Base-by-base conservation (phyloP, 140 eudicot species). In the Eryngium alpinum region DNA sequence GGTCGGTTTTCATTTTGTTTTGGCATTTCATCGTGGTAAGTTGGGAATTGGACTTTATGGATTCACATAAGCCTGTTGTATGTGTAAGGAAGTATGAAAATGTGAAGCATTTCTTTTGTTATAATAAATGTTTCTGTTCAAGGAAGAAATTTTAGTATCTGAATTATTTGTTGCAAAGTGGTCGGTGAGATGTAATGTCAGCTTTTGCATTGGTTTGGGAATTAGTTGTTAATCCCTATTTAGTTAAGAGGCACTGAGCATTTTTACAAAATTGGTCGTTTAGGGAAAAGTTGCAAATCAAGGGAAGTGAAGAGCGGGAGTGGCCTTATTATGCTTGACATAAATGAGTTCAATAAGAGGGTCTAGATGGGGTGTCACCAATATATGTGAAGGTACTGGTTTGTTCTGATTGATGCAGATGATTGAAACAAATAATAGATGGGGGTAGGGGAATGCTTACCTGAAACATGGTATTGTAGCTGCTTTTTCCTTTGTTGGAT, bases 301-400 rank as follows among this genome's bases (percentile, higher is more conserved):
- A 29, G 46, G 49, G n/a, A 69, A 69, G 75, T 38, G 75, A 69
- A 69, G 75, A 69, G 75, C 33, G 75, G 18, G 25, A 69, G n/a
- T 31, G 25, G 49, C 44, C 29, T 14, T n/a, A 5, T 69, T 6
- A 11, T 12, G 72, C 27, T 27, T 27, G 18, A 65, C 72, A 27
- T 65, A 65, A 27, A 65, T 12, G 34, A 32, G 72, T 27, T 18
- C 33, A 65, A 25, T 65, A 24, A 63, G 34, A 27, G 34, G 72
- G 72, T 31, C 34, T 65, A 13, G 9, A 65, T 65, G 72, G 72
- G 72, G 29, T 12, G 72, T 32, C 21, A 27, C 29, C 69, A 19
- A 60, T 18, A 60, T 28, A 60, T 24, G 3, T 6, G 25, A 28
- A 60, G 69, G 31, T 24, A 7, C 29, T 60, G 69, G 69, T 21